phyloP scores from a whole-genome alignment of 202 grass and related monocot genomes.

The Elaeis oleifera region DNA sequence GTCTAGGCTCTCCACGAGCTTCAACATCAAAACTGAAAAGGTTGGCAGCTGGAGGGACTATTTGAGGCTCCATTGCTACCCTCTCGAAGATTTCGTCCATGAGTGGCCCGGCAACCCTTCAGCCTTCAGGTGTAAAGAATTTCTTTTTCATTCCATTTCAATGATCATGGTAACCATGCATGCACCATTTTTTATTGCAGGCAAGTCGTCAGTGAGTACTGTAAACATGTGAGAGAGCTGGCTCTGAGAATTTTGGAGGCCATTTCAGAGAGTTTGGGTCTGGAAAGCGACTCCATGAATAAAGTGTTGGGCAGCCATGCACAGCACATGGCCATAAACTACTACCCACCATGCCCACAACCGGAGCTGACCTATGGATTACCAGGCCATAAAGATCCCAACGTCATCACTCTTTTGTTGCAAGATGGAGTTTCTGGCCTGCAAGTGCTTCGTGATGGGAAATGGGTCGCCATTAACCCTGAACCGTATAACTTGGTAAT shows the following conservation, averaged over 20 bases:
- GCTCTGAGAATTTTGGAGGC: constrained; percentile 41
- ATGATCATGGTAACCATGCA: background rate
- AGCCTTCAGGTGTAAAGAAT: constrained; percentile 7
- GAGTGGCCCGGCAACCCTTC: constrained; percentile 50
- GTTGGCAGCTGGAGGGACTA: constrained; percentile 54
- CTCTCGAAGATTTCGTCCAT: constrained; percentile 14
- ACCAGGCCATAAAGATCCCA: constrained; percentile 38
- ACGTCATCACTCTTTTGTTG: constrained; percentile 36
- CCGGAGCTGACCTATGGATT: constrained; percentile 39
- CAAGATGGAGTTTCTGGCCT: constrained; percentile 32
- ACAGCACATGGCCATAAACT: constrained; percentile 50
- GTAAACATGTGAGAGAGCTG: constrained; percentile 28
- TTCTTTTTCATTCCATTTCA: background rate
- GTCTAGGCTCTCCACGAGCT: constrained; percentile 53
- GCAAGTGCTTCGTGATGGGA: constrained; percentile 7
- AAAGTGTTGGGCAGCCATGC: constrained; percentile 33
- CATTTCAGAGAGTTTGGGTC: constrained; percentile 47
- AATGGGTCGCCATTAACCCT: constrained; percentile 32
- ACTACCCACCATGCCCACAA: constrained; percentile 34
- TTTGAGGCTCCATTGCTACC: constrained; percentile 48
- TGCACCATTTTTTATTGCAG: constrained; percentile 17
- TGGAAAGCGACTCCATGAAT: constrained; percentile 46
- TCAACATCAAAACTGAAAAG: constrained; percentile 27
- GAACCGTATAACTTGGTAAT: constrained; percentile 28
- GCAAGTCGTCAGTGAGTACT: constrained; percentile 34